phyloP scores from a whole-genome alignment of 148 eudicot species.

The Chenopodium album region DNA sequence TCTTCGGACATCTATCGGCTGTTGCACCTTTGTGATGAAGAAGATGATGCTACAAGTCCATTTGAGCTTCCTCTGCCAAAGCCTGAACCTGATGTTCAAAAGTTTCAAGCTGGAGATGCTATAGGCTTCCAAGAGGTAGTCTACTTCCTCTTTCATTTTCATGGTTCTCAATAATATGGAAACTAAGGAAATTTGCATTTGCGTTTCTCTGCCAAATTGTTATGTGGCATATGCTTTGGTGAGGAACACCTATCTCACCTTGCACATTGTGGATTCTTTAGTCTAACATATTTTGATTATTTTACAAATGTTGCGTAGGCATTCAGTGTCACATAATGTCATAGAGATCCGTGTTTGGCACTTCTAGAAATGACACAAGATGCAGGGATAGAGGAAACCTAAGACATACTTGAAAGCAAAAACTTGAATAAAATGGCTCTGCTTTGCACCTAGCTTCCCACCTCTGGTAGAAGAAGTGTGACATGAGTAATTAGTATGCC shows the following conservation, averaged over 20 bases:
- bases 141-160: background rate
- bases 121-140: conserved; percentile 55
- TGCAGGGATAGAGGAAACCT: background rate
- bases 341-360: background rate
- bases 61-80: conserved; percentile 64
- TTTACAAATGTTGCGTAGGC: background rate
- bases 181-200: background rate
- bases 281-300: background rate
- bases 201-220: background rate
- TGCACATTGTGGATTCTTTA: background rate
- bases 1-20: conserved; percentile 79
- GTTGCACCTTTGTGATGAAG: conserved; percentile 81
- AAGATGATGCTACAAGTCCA: conserved; percentile 93
- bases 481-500: background rate
- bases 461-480: background rate
- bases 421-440: background rate
- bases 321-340: background rate
- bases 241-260: background rate
- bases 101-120: conserved; percentile 34
- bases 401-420: background rate
- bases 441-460: background rate
- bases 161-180: background rate
- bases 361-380: background rate
- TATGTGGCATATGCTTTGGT: conserved; percentile 5
- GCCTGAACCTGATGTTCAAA: conserved; percentile 72